Base-by-base conservation (phyloP, 768 basidiomycete genomes). In the Boletellus emodensis region DNA sequence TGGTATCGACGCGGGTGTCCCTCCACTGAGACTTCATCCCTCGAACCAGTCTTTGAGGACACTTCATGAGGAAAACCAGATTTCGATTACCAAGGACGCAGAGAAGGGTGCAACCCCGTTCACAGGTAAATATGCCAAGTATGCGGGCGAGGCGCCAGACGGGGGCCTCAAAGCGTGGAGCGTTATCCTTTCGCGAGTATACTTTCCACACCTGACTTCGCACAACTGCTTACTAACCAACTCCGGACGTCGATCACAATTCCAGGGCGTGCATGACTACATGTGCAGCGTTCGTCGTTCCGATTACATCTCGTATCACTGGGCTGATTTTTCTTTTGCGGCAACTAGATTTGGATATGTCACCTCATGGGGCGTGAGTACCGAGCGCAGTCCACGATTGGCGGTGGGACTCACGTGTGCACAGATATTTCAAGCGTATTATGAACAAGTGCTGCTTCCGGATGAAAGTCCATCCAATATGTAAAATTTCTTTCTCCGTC, bases 371-470 rank as follows among this genome's bases (percentile, higher is more conserved):
- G 86, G 87, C 43, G 87, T 84, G 59, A 67, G 62, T 38, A 80
- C 73, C 13, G 28, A n/a, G 24, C 24, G 9, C 11, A 6, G 45
- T 37, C 43, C 22, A 14, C 5, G 20, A 32, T 4, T 8, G 3
- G 35, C 36, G n/a, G 14, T 37, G 9, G 30, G 6, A 20, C 26
- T 57, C 12, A 54, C 37, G 30, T 20, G 20, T 10, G 39, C 0
- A 15, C 45, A 88, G 85, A 75, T 82, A 20, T 89, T 89, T 61
- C 88, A 90, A 73, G 75, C 75, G 7, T 85, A 87, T 60, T 89
- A 90, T 54, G 73, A 85, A 56, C 66, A 75, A 32, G 74, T 70
- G 2, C 17, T 84, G 5, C 71, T 89, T 22, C 66, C 59, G 1
- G 55, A 74, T 26, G 71, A 74, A 1, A 73, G 77, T 6, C 75